phyloP scores from a whole-genome alignment of 2,329 filamentous ascomycete genomes.

The Bipolaris victoriae region DNA sequence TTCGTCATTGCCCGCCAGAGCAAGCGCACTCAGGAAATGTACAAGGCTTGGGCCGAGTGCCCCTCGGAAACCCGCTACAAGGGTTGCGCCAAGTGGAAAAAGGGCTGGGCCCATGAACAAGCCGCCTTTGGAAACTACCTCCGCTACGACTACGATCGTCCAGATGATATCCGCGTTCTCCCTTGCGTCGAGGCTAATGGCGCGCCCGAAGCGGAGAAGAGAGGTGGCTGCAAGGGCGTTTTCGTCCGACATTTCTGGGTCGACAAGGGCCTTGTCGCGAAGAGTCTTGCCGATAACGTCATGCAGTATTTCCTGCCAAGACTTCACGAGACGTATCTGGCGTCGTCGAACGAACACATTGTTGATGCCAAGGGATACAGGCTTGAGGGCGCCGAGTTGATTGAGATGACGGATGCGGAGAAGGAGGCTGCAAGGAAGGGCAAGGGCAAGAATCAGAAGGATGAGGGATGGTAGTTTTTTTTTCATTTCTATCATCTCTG shows the following conservation, averaged over 20 bases:
- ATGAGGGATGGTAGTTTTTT: conserved; percentile 39
- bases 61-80: conserved; percentile 44
- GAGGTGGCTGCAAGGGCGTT: conserved; percentile 46
- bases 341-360: conserved; percentile 37
- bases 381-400: conserved; percentile 41
- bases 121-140: conserved; percentile 49
- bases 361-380: conserved; percentile 45
- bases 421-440: conserved; percentile 32
- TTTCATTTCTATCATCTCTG: not conserved
- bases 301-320: conserved; percentile 48
- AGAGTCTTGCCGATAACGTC: conserved; percentile 41
- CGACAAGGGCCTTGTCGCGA: conserved; percentile 42
- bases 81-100: conserved; percentile 46
- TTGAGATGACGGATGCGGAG: conserved; percentile 41
- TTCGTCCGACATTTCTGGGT: conserved; percentile 51
- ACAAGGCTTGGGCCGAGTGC: conserved; percentile 48
- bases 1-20: conserved; percentile 54
- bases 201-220: conserved; percentile 41
- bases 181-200: conserved; percentile 50
- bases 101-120: conserved; percentile 48
- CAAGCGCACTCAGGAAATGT: conserved; percentile 47
- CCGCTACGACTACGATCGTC: conserved; percentile 47
- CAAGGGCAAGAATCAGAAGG: conserved; percentile 42
- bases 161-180: conserved; percentile 47
- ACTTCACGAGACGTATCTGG: conserved; percentile 43